Evolutionary conservation across 257 asterid species (phyloP).

Genomic region (Asclepias syriaca): DNA sequence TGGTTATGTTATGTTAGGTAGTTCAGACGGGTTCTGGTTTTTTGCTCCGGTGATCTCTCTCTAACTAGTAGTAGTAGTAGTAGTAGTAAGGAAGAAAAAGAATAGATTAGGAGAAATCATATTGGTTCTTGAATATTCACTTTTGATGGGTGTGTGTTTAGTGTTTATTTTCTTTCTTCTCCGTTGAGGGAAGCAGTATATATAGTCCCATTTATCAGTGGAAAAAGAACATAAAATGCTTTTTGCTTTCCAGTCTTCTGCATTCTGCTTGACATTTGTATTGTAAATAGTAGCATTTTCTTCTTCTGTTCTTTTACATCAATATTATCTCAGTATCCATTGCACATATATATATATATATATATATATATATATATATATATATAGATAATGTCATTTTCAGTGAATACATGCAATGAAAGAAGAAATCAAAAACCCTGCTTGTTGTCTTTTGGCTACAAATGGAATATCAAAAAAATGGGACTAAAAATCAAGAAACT

Average conservation of each 20-base stretch:
- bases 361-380: no score
- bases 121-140: constrained; percentile 18
- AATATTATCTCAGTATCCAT: background rate
- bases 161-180: constrained; percentile 15
- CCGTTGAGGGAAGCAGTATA: constrained; percentile 18
- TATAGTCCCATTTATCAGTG: no score
- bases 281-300: background rate
- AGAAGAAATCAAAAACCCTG: background rate
- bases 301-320: background rate
- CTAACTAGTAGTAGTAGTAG: background rate
- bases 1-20: no score
- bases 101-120: constrained; percentile 10
- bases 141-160: background rate
- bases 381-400: constrained; percentile 8
- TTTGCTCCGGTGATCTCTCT: background rate
- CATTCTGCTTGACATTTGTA: background rate
- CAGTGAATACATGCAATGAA: background rate
- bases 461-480: constrained; percentile 12
- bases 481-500: background rate
- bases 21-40: background rate
- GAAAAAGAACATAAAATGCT: constrained; percentile 9
- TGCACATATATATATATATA: background rate
- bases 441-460: constrained; percentile 8
- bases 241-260: background rate
- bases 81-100: no score